phyloP scores from a whole-genome alignment of 805 yeast genomes.

The Starmerella davenportii region DNA sequence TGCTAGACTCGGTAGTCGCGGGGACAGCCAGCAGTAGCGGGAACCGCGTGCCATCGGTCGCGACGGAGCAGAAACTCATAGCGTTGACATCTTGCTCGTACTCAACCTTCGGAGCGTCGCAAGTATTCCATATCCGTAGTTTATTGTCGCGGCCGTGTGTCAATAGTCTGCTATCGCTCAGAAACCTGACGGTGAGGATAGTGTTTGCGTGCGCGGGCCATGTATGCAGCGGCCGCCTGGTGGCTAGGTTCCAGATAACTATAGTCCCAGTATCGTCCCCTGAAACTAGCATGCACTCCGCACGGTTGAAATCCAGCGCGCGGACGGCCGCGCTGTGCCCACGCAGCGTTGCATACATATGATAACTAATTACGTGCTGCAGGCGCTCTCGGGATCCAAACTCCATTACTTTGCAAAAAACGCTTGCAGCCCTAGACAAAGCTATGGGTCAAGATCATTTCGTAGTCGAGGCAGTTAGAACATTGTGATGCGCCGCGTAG shows the following conservation, averaged over 20 bases:
- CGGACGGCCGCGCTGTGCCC: constrained; percentile 23
- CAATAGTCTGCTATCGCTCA: constrained; percentile 25
- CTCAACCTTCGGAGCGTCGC: constrained; percentile 10
- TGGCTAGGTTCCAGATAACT: constrained; percentile 44
- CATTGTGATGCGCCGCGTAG: too few species aligned
- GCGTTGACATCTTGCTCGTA: constrained; percentile 52
- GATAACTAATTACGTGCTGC: not conserved
- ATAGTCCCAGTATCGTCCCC: constrained; percentile 48
- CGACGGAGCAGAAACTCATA: constrained; percentile 55
- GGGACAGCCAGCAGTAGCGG: constrained; percentile 35
- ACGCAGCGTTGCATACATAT: constrained; percentile 21
- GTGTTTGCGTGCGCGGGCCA: constrained; percentile 44
- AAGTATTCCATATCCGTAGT: constrained; percentile 19
- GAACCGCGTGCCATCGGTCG: constrained; percentile 19
- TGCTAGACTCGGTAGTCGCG: constrained; percentile 43
- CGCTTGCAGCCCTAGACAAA: too few species aligned
- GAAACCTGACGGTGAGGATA: constrained; percentile 33
- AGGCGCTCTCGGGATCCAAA: too few species aligned
- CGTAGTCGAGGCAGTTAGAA: too few species aligned
- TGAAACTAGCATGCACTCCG: constrained; percentile 29
- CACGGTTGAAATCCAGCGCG: constrained; percentile 18
- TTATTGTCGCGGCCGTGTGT: constrained; percentile 56
- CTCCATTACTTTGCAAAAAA: too few species aligned
- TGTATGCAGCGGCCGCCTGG: constrained; percentile 36
- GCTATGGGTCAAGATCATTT: too few species aligned